Conservation (phyloP, 2,329 filamentous ascomycete genomes). For the Diaporthe ampelina region DNA sequence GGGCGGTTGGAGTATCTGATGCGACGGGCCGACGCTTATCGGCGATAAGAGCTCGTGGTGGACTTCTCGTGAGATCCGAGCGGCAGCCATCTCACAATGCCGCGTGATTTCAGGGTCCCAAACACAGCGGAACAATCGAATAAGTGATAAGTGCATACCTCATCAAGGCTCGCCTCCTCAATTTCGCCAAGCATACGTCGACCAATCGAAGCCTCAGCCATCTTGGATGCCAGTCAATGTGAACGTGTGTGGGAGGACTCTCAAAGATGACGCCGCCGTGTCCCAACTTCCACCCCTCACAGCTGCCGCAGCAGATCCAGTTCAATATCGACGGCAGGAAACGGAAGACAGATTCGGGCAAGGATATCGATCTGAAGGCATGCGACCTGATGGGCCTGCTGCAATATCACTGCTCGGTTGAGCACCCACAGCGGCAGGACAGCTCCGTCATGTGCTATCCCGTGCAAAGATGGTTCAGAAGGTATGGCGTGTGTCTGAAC, state of each 20-base stretch:
- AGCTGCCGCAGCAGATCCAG: conserved; percentile 66
- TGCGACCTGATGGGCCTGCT: conserved; percentile 71
- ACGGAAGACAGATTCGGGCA: conserved; percentile 61
- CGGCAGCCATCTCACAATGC: conserved; percentile 39
- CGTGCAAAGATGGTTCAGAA: conserved; percentile 71
- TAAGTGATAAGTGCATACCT: conserved; percentile 57
- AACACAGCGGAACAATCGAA: neutral
- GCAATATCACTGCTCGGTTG: conserved; percentile 72
- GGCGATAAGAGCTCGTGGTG: conserved; percentile 36
- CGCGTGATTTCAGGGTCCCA: conserved; percentile 8
- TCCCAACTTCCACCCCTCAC: conserved; percentile 65
- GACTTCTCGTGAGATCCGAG: conserved; percentile 17
- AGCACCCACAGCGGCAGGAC: conserved; percentile 59
- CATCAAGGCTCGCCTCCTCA: conserved; percentile 70
- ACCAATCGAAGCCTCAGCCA: conserved; percentile 60
- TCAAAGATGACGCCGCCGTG: conserved; percentile 71
- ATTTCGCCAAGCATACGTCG: conserved; percentile 66
- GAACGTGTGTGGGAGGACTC: neutral
- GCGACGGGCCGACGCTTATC: conserved; percentile 40
- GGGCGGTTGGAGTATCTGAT: conserved; percentile 37
- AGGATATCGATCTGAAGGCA: conserved; percentile 63
- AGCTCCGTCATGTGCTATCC: conserved; percentile 69
- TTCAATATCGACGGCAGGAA: conserved; percentile 62
- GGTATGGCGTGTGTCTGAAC: conserved; percentile 56
- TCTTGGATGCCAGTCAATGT: conserved; percentile 41